Conservation (phyloP, 202 grass and related monocot species). For the Saccharum hybrid region DNA sequence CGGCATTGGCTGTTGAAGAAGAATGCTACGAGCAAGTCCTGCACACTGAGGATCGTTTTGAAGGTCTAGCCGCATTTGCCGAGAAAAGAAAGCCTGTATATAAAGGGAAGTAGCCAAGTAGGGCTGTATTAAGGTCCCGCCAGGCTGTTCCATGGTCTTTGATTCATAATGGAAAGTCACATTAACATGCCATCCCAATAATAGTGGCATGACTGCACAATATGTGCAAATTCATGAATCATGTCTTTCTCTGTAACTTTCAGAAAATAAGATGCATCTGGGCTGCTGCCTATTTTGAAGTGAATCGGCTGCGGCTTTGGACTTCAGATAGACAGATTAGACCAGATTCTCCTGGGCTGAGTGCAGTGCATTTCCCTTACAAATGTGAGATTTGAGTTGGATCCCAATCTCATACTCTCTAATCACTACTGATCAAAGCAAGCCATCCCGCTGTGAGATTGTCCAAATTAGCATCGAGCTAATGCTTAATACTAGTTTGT, state of each 20-base stretch:
- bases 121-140: not conserved
- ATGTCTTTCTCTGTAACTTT: conserved; percentile 29
- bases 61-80: conserved; percentile 87
- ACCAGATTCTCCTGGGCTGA: not conserved
- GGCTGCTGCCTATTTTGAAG: conserved; percentile 20
- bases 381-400: not conserved
- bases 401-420: not conserved
- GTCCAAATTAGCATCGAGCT: not conserved
- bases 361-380: not conserved
- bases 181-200: not conserved
- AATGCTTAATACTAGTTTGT: not conserved
- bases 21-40: conserved; percentile 79
- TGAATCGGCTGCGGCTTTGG: not conserved
- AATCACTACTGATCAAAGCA: not conserved
- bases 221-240: conserved; percentile 15
- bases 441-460: not conserved
- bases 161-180: not conserved
- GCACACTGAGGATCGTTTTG: conserved; percentile 76
- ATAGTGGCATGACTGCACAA: not conserved
- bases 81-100: conserved; percentile 92
- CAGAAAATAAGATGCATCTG: not conserved
- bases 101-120: conserved; percentile 53
- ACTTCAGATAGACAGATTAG: not conserved
- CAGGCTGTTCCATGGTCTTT: not conserved
- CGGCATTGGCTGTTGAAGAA: conserved; percentile 70